Percentiles rank a stretch among this genome's conserved stretches.
phyloP scores from a whole-genome alignment of 352 stramenopile species.

The Lagenidium giganteum region DNA sequence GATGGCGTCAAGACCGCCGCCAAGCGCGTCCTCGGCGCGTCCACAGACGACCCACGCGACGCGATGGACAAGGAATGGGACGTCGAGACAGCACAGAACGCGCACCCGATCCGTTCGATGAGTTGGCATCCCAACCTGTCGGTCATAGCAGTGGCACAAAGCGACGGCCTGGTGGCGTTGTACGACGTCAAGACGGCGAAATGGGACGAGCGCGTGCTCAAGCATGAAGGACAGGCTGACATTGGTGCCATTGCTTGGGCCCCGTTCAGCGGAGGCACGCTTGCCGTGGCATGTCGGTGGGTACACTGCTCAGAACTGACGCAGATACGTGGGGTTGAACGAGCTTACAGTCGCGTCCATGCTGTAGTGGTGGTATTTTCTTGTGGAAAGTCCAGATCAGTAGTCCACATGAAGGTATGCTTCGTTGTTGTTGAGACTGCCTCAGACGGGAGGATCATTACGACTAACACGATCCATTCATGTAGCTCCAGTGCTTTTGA shows the following conservation, averaged over 20 bases:
- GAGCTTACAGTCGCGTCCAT: too few relatives aligned
- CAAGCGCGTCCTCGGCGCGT: conserved; percentile 17
- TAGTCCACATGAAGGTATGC: conserved; percentile 17
- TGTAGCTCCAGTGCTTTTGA: conserved; percentile 34
- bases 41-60: conserved; percentile 8
- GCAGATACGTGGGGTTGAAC: too few relatives aligned
- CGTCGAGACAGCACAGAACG: background rate
- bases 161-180: conserved; percentile 42
- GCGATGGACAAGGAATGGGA: conserved; percentile 8
- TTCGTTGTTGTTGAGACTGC: too few relatives aligned
- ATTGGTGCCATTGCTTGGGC: conserved; percentile 44
- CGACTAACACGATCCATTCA: too few relatives aligned
- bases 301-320: too few relatives aligned
- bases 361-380: conserved; percentile 29
- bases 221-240: conserved; percentile 34
- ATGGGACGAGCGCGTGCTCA: conserved; percentile 47
- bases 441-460: too few relatives aligned
- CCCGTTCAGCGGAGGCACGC: conserved; percentile 28
- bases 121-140: conserved; percentile 39
- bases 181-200: conserved; percentile 38
- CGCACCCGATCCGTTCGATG: conserved; percentile 36
- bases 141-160: conserved; percentile 43
- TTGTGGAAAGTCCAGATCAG: conserved; percentile 45
- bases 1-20: conserved; percentile 6
- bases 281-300: conserved; percentile 47